Percentiles rank a stretch among this genome's conserved stretches.
These are phyloP conservation scores for Clavispora fructus DNA, from an alignment of 805 yeast species.

Conservation along the genomic window DNA sequence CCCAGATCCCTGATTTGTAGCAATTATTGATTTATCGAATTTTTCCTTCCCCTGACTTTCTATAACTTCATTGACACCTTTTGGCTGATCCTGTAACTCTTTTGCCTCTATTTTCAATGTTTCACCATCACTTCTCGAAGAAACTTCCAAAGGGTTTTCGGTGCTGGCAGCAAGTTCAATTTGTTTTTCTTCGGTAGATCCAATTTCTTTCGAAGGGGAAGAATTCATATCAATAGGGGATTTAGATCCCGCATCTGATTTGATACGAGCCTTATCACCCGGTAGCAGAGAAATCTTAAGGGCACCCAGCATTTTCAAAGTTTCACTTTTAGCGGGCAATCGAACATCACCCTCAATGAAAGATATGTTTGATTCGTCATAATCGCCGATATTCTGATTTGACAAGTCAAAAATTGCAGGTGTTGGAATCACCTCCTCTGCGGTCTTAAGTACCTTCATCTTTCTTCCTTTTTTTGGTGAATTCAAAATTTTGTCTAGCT, in stretches of 20 bases:
- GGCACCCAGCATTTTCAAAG: constrained; percentile 4
- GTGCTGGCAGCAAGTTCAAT: neutral
- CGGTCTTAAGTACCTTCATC: constrained; percentile 10
- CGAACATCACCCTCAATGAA: constrained; percentile 16
- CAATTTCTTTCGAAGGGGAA: constrained; percentile 4
- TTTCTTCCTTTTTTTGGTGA: constrained; percentile 21
- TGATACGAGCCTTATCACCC: constrained; percentile 1
- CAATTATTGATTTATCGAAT: no score
- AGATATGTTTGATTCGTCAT: constrained; percentile 27
- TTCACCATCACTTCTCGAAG: no score
- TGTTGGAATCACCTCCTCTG: constrained; percentile 8
- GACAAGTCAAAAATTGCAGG: constrained; percentile 21
- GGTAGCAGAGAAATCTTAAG: neutral
- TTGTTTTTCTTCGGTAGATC: neutral
- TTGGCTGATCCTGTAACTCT: no score
- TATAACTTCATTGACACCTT: no score
- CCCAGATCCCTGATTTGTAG: no score
- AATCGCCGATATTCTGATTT: constrained; percentile 30
- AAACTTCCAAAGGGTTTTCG: no score
- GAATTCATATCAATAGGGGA: constrained; percentile 6
- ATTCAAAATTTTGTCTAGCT: constrained; percentile 14
- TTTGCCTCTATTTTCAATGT: no score
- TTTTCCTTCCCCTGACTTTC: no score
- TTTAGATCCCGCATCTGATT: neutral
- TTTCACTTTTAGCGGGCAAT: neutral